Evolutionary conservation across 2,329 filamentous ascomycete species (phyloP), one percentile per base, ranked within the genome.

Genomic region (Neonectria ditissima): DNA sequence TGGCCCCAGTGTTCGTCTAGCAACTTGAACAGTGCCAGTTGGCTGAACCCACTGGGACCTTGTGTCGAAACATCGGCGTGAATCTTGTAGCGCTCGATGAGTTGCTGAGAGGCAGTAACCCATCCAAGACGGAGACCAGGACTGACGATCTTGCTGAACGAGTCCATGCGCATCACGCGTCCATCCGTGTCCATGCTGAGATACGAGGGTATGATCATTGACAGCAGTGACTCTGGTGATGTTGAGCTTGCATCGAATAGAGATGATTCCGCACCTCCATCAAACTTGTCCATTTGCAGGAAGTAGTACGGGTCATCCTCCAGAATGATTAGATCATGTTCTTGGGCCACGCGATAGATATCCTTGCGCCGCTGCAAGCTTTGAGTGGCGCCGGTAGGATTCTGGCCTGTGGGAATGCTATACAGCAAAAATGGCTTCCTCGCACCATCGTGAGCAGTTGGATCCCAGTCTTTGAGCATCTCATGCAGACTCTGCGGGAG

Each of bases 221-320:
- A 28, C 6, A 47, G 41, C 10, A 47, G 28, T 20, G 51, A 11
- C n/a, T 39, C 48, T 0, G 50, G n/a, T 16, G 50, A 43, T 16
- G 20, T 13, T n/a, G 14, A n/a, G 16, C 8, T 30, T 26, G 16
- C n/a, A 11, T 20, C 45, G 20, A 1, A 1, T 2, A 32, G 16
- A 14, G 28, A 7, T 14, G n/a, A 13, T 13, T 32, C 2, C 5
- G 45, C 26, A 2, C n/a, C 11, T 18, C 9, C 5, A 18, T 30
- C n/a, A 32, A 18, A 37, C n/a, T 70, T 91, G 89, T 64, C 87
- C 89, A 92, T 91, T 77, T 96, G 92, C 45, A 96, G 82, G 80
- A 93, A 96, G 80, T 94, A 96, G 81, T 96, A 96, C 2, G 93
- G 93, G 74, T 96, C 93, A 76, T 96, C 93, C 80, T 97, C 93